phyloP scores from a whole-genome alignment of 345 rosid species.

The Corymbia maculata region DNA sequence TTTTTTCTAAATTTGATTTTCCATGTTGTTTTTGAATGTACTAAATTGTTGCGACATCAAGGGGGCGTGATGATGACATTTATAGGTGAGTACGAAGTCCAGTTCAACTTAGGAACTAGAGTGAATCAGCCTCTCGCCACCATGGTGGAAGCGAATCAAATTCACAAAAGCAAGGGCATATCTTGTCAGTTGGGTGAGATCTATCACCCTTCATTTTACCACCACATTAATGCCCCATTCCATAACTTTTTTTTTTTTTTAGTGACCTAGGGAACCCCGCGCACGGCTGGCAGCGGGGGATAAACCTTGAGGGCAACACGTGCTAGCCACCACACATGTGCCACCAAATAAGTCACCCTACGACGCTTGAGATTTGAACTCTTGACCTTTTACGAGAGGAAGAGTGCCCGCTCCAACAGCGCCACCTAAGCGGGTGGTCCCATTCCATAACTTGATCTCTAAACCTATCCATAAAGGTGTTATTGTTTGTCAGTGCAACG shows the following conservation, averaged over 20 bases:
- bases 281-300: too few relatives aligned
- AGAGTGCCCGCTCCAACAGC: too few relatives aligned
- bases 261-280: too few relatives aligned
- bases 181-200: not conserved
- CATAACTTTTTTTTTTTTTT: too few relatives aligned
- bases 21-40: not conserved
- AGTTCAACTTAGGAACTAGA: not conserved
- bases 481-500: not conserved
- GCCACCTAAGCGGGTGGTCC: too few relatives aligned
- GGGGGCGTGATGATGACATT: not conserved
- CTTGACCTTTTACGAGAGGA: too few relatives aligned
- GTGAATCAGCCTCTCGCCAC: rapidly evolving
- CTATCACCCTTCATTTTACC: not conserved
- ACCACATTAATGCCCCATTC: not conserved
- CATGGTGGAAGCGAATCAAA: not conserved
- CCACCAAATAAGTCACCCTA: too few relatives aligned
- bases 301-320: too few relatives aligned
- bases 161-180: not conserved
- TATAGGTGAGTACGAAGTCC: not conserved
- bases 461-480: not conserved
- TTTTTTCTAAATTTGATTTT: not conserved
- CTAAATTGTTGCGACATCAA: not conserved
- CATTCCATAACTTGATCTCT: not conserved
- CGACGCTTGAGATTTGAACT: too few relatives aligned
- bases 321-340: too few relatives aligned